These are phyloP conservation scores for Citropsis articulata DNA, from an alignment of 345 rosid genomes.

Conservation along the genomic window DNA sequence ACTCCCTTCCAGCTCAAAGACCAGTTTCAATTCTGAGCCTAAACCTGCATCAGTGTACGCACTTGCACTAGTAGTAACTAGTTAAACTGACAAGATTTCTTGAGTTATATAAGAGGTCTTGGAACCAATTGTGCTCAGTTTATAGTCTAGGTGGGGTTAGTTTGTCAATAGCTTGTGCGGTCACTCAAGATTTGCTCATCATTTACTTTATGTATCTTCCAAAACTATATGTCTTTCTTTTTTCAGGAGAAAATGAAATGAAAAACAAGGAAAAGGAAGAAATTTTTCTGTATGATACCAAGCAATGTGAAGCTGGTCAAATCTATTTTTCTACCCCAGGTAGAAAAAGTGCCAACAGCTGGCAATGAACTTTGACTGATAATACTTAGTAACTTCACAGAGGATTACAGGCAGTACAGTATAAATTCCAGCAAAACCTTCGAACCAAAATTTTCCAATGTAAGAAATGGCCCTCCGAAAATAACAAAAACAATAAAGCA, in stretches of 20 bases:
- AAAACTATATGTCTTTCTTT: too few relatives aligned
- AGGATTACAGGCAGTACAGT: constrained; percentile 8
- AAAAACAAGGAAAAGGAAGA: not conserved
- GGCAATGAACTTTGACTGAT: not conserved
- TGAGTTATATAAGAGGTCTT: not conserved
- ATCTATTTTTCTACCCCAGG: not conserved
- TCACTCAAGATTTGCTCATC: not conserved
- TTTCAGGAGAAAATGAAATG: not conserved
- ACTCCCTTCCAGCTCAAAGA: constrained; percentile 4
- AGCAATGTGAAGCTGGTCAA: not conserved
- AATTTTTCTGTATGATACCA: not conserved
- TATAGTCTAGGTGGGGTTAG: not conserved
- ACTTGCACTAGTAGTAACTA: not conserved
- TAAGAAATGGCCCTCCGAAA: constrained; percentile 18
- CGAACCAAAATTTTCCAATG: constrained; percentile 14
- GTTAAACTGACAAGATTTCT: not conserved
- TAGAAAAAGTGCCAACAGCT: not conserved
- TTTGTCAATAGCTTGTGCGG: not conserved
- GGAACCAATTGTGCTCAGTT: not conserved
- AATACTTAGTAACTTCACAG: constrained; percentile 3
- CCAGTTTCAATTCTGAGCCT: not conserved
- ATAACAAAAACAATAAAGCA: constrained; percentile 10
- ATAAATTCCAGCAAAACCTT: not conserved
- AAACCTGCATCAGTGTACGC: constrained; percentile 1
- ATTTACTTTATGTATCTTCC: not conserved